These are phyloP conservation scores for Furculomyces boomerangus DNA, from an alignment of 371 early-diverging fungal genomes.

Conservation along the genomic window DNA sequence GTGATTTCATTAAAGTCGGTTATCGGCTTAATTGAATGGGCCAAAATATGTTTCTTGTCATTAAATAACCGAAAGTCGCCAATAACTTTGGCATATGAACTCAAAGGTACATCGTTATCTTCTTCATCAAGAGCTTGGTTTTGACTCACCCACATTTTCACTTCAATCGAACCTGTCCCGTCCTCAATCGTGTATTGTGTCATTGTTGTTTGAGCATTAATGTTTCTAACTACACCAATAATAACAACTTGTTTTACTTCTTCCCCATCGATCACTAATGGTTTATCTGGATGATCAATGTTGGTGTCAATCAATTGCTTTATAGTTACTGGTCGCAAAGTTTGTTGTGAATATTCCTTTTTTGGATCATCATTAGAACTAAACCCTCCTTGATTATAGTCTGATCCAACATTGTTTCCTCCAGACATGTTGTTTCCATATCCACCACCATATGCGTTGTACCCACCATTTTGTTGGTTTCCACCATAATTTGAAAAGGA, in stretches of 20 bases:
- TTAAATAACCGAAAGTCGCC: slow-evolving; percentile 45
- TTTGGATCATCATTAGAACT: neutral
- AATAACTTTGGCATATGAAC: slow-evolving; percentile 41
- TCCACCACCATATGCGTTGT: neutral
- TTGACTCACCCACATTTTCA: slow-evolving; percentile 36
- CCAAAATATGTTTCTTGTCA: slow-evolving; percentile 27
- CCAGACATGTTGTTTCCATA: neutral
- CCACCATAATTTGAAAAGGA: no score
- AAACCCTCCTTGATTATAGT: no score
- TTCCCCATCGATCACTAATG: slow-evolving; percentile 36
- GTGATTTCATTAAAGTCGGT: slow-evolving; percentile 54
- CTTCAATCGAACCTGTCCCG: slow-evolving; percentile 54
- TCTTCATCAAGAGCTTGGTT: slow-evolving; percentile 6
- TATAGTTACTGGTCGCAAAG: slow-evolving; percentile 51
- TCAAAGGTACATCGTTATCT: slow-evolving; percentile 9
- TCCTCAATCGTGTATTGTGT: slow-evolving; percentile 50
- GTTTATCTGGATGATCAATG: slow-evolving; percentile 27
- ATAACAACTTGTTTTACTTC: slow-evolving; percentile 40
- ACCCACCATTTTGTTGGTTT: no score
- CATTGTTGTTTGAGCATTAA: slow-evolving; percentile 31
- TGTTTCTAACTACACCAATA: slow-evolving; percentile 40
- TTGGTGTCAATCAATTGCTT: slow-evolving; percentile 37
- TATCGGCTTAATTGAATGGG: slow-evolving; percentile 36
- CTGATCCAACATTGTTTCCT: no score
- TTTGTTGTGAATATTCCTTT: slow-evolving; percentile 16